Conservation (phyloP, 352 stramenopile genomes). For the Pythium dissimile region DNA sequence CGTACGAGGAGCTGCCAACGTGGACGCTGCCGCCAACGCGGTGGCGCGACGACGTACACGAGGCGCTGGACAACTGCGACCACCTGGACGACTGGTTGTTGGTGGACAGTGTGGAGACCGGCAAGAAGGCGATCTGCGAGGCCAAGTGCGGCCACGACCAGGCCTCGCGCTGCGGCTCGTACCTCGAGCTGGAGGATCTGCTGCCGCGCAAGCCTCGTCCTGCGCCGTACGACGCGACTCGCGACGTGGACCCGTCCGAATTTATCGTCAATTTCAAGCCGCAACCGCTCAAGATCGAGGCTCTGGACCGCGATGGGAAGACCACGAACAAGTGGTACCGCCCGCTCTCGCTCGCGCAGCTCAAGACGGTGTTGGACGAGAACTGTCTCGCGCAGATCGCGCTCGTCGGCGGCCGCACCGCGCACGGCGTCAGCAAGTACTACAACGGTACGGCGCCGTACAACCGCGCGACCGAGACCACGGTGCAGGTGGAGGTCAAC, state of each 20-base stretch:
- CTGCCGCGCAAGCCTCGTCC: slow-evolving; percentile 8
- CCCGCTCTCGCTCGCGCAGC: slow-evolving; percentile 28
- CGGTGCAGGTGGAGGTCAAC: slow-evolving; percentile 34
- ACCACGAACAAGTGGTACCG: slow-evolving; percentile 31
- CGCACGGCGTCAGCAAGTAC: slow-evolving; percentile 52
- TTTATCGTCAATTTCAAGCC: slow-evolving; percentile 35
- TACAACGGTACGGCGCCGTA: slow-evolving; percentile 53
- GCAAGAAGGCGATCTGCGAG: slow-evolving; percentile 25
- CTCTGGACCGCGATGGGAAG: background rate
- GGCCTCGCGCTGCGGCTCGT: slow-evolving; percentile 12
- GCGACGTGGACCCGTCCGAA: slow-evolving; percentile 22
- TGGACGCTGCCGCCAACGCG: background rate
- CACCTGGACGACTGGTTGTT: slow-evolving; percentile 31
- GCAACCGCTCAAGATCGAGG: slow-evolving; percentile 26
- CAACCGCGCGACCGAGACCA: slow-evolving; percentile 13
- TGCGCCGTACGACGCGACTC: slow-evolving; percentile 7
- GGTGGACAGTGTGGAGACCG: slow-evolving; percentile 21
- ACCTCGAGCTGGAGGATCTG: slow-evolving; percentile 35
- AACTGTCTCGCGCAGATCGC: slow-evolving; percentile 16
- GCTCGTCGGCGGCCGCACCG: slow-evolving; percentile 37
- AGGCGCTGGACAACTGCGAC: slow-evolving; percentile 22
- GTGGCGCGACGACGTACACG: background rate
- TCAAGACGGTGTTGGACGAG: slow-evolving; percentile 15
- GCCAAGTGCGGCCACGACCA: slow-evolving; percentile 14
- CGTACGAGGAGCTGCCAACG: slow-evolving; percentile 8